A percentile compares a stretch with the other conserved stretches of the same genome.
phyloP scores from a whole-genome alignment of 192 early-diverging fungal species.

The Coemansia sp. region DNA sequence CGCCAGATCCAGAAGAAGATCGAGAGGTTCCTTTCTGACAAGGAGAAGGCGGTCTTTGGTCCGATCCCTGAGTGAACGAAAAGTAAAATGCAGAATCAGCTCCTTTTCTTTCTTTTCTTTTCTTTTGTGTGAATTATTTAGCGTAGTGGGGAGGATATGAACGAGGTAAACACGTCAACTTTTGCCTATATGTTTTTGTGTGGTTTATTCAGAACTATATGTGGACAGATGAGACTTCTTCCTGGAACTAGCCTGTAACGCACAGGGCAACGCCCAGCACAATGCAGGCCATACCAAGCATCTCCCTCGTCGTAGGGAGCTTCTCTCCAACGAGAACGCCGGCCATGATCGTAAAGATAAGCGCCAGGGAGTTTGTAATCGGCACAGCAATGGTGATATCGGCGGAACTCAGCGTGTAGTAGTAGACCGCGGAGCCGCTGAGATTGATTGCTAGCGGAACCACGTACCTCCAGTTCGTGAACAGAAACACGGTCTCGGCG shows the following conservation, averaged over 20 bases:
- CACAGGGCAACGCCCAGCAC: slow-evolving; percentile 71
- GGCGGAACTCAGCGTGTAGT: slow-evolving; percentile 78
- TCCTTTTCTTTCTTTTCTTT: not conserved
- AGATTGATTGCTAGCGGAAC: slow-evolving; percentile 86
- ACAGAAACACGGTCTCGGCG: slow-evolving; percentile 72
- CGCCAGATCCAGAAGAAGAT: slow-evolving; percentile 66
- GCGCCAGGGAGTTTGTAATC: slow-evolving; percentile 87
- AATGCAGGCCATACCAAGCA: slow-evolving; percentile 68
- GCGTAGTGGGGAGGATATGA: too few relatives aligned
- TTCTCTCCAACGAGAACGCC: slow-evolving; percentile 80
- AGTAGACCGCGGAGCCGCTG: slow-evolving; percentile 89
- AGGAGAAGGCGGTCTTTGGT: slow-evolving; percentile 24
- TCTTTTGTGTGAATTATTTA: too few relatives aligned
- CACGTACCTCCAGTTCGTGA: slow-evolving; percentile 89
- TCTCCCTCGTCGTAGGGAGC: slow-evolving; percentile 61
- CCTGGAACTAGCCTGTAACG: slow-evolving; percentile 40
- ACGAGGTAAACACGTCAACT: too few relatives aligned
- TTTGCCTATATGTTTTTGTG: not conserved
- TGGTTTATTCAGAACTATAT: not conserved
- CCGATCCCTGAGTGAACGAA: slow-evolving; percentile 1
- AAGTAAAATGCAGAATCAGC: not conserved
- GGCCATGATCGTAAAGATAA: slow-evolving; percentile 81
- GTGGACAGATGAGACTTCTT: not conserved
- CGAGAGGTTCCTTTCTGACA: slow-evolving; percentile 46
- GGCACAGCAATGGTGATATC: slow-evolving; percentile 92